Evolutionary conservation across 257 asterid genomes (phyloP), one percentile per base, ranked within the genome.

Genomic region (Capsicum chinense): DNA sequence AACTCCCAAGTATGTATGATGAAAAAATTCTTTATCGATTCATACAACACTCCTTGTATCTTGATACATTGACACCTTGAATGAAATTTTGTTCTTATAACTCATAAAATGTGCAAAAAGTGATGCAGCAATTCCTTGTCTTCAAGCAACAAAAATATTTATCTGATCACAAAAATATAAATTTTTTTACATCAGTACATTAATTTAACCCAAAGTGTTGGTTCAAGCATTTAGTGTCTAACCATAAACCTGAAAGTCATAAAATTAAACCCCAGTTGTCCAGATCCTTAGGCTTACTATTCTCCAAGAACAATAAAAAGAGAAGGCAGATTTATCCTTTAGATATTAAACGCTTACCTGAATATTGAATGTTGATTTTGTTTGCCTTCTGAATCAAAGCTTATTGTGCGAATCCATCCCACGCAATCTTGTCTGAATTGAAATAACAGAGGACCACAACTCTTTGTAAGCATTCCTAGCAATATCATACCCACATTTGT

Each of bases 401-500:
- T 92, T 97, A 81, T 90, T 88, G 48, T 96, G 95, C 62, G 99
- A 97, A 88, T 94, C 95, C 98, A 97, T 93, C 63, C 99, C 98
- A 78, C 98, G 95, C 91, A 97, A 88, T 83, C 99, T 99, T 63
- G 96, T 87, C 92, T 95, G 98, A 90, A 97, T 85, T 69, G 92
- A 90, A 84, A 93, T 85, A 85, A 97, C 94, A 84, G 98, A 91
- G 16, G 89, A 89, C 92, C 80, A 89, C 80, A 88, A 87, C 84
- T 91, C 97, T 86, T 85, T 91, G 89, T 92, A 97, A 70, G 94
- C 92, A 89, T 95, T 97, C 87, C 97, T 91, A 64, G 97, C 93
- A 89, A 93, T 87, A 91, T 92, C 99, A 90, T 95, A 80, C 99
- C 94, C 84, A 92, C 64, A 87, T 88, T 89, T 88, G 85, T 92